A percentile compares a stretch with the other conserved stretches of the same genome.
Evolutionary conservation across 179 eudicot genomes (phyloP).

Genomic region (Amaranthus tricolor): DNA sequence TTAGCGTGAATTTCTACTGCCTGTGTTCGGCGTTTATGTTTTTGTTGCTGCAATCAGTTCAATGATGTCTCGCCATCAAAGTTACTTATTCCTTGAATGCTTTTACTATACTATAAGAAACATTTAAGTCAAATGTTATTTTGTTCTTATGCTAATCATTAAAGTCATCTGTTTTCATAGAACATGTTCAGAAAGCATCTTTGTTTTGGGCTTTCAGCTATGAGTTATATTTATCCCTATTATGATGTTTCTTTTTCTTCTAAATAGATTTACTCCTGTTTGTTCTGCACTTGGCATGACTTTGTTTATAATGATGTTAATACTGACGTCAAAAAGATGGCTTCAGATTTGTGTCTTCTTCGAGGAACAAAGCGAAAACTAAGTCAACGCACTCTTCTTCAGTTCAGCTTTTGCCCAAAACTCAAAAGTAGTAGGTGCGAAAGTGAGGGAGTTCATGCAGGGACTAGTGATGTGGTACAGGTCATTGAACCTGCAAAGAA

Average conservation of each 20-base stretch:
- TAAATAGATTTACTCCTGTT: neutral
- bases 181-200: too few species aligned
- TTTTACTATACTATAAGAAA: neutral
- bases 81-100: neutral
- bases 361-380: slow-evolving; percentile 78
- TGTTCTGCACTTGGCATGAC: neutral
- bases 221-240: neutral
- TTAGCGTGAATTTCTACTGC: neutral
- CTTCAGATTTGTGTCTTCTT: slow-evolving; percentile 67
- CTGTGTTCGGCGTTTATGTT: neutral
- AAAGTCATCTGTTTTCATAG: neutral
- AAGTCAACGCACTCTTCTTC: slow-evolving; percentile 79
- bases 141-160: neutral
- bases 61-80: neutral
- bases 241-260: slow-evolving; percentile 4
- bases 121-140: neutral
- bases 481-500: slow-evolving; percentile 22
- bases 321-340: slow-evolving; percentile 18
- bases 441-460: slow-evolving; percentile 23
- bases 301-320: slow-evolving; percentile 1
- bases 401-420: slow-evolving; percentile 56
- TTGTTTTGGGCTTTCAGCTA: neutral
- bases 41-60: neutral
- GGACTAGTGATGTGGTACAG: slow-evolving; percentile 22
- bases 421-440: slow-evolving; percentile 25